Percentiles rank a stretch among this genome's conserved stretches.
Evolutionary conservation across 192 early-diverging fungal species (phyloP).

Genomic region (Paraglomus brasilianum): DNA sequence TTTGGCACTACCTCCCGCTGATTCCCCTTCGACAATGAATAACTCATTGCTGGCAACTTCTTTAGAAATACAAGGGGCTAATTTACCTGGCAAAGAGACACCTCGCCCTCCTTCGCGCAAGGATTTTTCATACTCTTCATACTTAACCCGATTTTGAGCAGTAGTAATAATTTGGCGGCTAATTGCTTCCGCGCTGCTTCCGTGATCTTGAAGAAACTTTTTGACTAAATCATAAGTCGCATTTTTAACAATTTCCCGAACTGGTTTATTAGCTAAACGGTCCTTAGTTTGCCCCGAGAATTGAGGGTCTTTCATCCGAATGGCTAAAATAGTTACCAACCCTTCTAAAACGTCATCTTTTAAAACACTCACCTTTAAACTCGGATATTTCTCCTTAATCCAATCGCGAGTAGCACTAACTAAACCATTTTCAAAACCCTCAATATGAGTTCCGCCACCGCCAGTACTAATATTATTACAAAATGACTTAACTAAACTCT

Average conservation of each 20-base stretch:
- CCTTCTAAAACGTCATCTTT: constrained; percentile 15
- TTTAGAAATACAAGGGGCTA: constrained; percentile 19
- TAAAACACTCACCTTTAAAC: not conserved
- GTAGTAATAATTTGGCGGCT: constrained; percentile 9
- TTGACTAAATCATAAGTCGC: constrained; percentile 18
- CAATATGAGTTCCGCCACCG: constrained; percentile 10
- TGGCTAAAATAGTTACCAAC: not conserved
- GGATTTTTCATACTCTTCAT: constrained; percentile 14
- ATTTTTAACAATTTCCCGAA: constrained; percentile 14
- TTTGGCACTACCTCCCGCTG: constrained; percentile 23
- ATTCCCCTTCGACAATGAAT: constrained; percentile 26
- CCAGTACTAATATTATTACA: constrained; percentile 25
- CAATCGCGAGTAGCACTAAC: constrained; percentile 19
- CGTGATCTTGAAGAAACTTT: constrained; percentile 24
- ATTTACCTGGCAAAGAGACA: not conserved
- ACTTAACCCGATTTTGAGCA: constrained; percentile 14
- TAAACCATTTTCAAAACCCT: constrained; percentile 21
- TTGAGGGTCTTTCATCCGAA: constrained; percentile 15
- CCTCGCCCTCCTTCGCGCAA: constrained; percentile 2
- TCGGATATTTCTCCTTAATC: constrained; percentile 18
- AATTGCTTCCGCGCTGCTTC: constrained; percentile 17
- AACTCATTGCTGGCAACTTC: not conserved
- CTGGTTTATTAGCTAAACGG: not conserved
- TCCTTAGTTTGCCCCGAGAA: constrained; percentile 7
- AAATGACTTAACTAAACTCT: constrained; percentile 5